A percentile compares a stretch with the other conserved stretches of the same genome.
Evolutionary conservation across 1,284 basidiomycete species (phyloP).

Genomic region (Agroathelia rolfsii): DNA sequence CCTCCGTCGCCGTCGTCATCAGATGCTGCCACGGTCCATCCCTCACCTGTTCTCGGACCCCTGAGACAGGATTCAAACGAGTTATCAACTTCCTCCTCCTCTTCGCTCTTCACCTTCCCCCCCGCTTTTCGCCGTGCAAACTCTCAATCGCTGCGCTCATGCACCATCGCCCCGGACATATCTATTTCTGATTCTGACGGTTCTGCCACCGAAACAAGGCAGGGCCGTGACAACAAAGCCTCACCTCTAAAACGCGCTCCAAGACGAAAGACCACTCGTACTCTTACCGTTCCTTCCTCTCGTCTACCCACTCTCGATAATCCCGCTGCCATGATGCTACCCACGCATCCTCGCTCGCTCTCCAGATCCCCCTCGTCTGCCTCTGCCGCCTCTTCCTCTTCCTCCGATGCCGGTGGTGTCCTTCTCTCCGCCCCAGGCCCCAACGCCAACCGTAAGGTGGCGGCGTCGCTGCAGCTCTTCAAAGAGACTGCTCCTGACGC

Average conservation of each 20-base stretch:
- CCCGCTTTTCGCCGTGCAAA: constrained; percentile 19
- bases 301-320: too few relatives aligned
- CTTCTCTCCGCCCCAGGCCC: constrained; percentile 20
- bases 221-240: constrained; percentile 15
- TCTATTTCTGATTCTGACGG: constrained; percentile 28
- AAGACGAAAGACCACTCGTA: constrained; percentile 22
- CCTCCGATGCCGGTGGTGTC: constrained; percentile 22
- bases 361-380: constrained; percentile 19
- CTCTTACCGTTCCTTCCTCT: constrained; percentile 31
- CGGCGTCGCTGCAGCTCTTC: constrained; percentile 68
- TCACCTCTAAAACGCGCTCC: constrained; percentile 16
- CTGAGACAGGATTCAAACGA: constrained; percentile 21
- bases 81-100: too few relatives aligned
- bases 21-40: constrained; percentile 28
- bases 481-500: constrained; percentile 52
- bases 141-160: constrained; percentile 15
- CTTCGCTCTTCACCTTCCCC: constrained; percentile 13
- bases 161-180: constrained; percentile 14
- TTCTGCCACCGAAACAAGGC: constrained; percentile 24
- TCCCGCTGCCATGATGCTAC: too few relatives aligned
- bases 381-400: constrained; percentile 32
- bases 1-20: constrained; percentile 28
- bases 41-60: constrained; percentile 18
- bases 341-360: constrained; percentile 11
- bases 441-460: constrained; percentile 69